phyloP scores from a whole-genome alignment of 2,329 filamentous ascomycete genomes.

The Colletotrichum orchidophilum region DNA sequence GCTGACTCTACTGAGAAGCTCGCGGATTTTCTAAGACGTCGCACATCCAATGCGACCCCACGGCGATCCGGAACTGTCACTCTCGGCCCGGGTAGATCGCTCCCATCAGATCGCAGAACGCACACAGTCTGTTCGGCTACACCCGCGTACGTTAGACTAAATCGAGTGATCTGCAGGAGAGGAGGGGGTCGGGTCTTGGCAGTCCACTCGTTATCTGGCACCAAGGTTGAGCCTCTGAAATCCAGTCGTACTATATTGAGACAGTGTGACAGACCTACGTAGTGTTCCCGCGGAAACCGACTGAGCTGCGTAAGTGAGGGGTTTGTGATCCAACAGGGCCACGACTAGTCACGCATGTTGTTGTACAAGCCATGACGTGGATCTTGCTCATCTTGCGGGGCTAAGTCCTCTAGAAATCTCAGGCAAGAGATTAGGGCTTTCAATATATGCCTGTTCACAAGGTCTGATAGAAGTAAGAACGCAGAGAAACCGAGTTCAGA shows the following conservation, averaged over 20 bases:
- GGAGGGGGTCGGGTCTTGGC: background rate
- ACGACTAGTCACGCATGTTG: background rate
- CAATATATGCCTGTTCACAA: background rate
- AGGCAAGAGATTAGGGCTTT: background rate
- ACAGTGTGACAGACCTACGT: background rate
- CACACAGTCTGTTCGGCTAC: background rate
- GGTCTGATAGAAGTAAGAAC: too few species aligned
- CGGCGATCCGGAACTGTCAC: background rate
- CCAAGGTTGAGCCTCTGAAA: background rate
- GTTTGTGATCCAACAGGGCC: background rate
- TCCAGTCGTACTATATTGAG: background rate
- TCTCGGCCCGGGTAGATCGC: background rate
- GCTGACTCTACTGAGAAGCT: rapidly evolving
- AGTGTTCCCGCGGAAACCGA: background rate
- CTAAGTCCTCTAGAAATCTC: background rate
- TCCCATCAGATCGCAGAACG: background rate
- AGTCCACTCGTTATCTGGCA: background rate
- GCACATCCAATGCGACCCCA: rapidly evolving
- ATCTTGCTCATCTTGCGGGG: background rate
- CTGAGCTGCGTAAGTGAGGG: background rate
- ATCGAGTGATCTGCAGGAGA: background rate
- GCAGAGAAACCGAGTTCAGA: too few species aligned
- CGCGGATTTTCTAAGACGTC: background rate
- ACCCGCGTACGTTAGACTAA: background rate
- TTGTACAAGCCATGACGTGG: background rate